Base-by-base conservation (phyloP, 2,329 filamentous ascomycete species). In the Curvularia verruculosa region DNA sequence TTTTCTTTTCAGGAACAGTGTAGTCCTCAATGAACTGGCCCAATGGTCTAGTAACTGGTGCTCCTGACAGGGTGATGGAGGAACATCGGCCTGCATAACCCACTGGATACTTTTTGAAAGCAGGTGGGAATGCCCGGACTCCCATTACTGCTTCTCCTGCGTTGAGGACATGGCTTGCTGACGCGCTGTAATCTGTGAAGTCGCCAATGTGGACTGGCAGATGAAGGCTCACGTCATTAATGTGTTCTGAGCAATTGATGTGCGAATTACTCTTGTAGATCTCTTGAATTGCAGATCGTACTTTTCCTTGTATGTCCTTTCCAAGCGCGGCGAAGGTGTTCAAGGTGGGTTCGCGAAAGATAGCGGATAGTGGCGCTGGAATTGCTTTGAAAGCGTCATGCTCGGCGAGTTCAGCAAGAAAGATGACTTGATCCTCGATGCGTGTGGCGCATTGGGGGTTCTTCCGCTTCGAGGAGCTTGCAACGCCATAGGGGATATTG, bases 131-230 rank as follows among this genome's bases (percentile, higher is more conserved):
- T 7, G 59, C 43, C 2, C 70, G 63, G 1, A 47, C 54, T 8
- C 70, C 70, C 13, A 57, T 39, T 3, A 74, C 63, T 3, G 70
- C 70, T 60, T 71, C 67, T 74, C 79, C 58, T 72, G 80, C 82
- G 44, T 86, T 86, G 46, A 79, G 76, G 26, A 82, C 78, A 58
- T 86, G 84, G 43, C 84, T 79, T 8, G 79, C 74, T 0, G 81
- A 83, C 54, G 81, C 84, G 1, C 81, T 84, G 70, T 85, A 86
- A 68, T 87, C 86, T 43, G 79, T 83, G 65, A 86, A 88, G 34
- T 84, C 85, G 4, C 79, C 78, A 18, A 86, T 81, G 3, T 76
- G 69, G 36, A 89, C 72, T 0, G 86, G 87, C 0, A 88, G 66
- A 64, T 87, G 82, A 61, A 85, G 71, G 3, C 72, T 72, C 18